Evolutionary conservation across 140 eudicot species (phyloP), one percentile per base, ranked within the genome.

Genomic region (Stevia rebaudiana): DNA sequence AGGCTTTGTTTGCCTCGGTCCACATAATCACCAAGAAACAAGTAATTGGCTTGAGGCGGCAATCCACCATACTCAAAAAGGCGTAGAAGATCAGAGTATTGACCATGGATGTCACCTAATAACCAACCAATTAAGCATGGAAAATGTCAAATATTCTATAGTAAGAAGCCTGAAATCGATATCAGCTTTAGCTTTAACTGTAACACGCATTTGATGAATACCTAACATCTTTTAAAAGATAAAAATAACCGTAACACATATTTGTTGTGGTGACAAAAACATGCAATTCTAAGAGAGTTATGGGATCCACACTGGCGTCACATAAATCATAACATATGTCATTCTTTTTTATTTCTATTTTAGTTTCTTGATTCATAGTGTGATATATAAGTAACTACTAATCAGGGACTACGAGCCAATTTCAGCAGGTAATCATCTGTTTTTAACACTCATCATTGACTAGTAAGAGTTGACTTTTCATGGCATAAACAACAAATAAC

Each of bases 11-110:
- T 78, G 41, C 83, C 83, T 53, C 83, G 48, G 43, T 78, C 83
- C 25, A 78, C 83, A 40, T 78, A 78, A 68, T 78, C 83, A 16
- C 83, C 83, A 16, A 78, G 78, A 59, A 78, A 78, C 30, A 78
- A 63, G 69, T 78, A 78, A 57, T 78, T 78, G 11, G 83, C 72
- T 61, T 78, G 37, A 25, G 83, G 83, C n/a, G 83, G 83, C 16
- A 78, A 78, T 44, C 83, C 83, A 8, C 83, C 83, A 36, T 78
- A 68, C 41, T 78, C 83, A 62, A 78, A 78, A 61, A 78, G 83
- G 18, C 83, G 76, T 3, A 78, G 76, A 61, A 78, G 73, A 69
- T 78, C 83, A 11, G 83, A 78, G 39, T 78, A 78, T 69, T 78
- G 83, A 41, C 83, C 83, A 9, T 78, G 83, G 48, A 78, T 35